A percentile compares a stretch with the other conserved stretches of the same genome.
phyloP scores from a whole-genome alignment of 2,329 filamentous ascomycete species.

The Amauroascus niger region DNA sequence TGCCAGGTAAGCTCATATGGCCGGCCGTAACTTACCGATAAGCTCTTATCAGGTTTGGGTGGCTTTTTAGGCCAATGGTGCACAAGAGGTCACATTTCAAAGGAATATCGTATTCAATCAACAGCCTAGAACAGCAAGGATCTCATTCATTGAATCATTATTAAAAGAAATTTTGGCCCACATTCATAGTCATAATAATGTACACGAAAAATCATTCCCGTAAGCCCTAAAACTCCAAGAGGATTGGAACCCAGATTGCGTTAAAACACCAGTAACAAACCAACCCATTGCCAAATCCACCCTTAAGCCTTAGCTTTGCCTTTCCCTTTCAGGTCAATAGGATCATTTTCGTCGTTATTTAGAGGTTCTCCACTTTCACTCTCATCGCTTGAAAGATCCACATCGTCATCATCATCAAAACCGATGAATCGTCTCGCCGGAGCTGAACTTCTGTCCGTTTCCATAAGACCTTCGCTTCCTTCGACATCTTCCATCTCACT shows the following conservation, averaged over 20 bases:
- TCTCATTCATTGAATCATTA: background rate
- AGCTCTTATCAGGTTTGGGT: background rate
- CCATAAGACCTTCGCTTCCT: constrained; percentile 24
- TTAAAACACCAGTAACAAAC: constrained; percentile 17
- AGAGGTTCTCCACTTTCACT: constrained; percentile 27
- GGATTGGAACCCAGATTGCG: background rate
- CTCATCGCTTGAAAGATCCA: constrained; percentile 38
- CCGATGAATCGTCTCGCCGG: constrained; percentile 35
- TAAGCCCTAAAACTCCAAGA: background rate
- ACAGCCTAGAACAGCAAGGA: too few species aligned
- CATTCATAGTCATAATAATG: background rate
- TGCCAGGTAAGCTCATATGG: background rate
- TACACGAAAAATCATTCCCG: background rate
- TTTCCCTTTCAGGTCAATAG: constrained; percentile 23
- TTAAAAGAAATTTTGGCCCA: background rate
- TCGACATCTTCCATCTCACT: constrained; percentile 30
- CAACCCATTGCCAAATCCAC: constrained; percentile 6
- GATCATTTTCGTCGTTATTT: constrained; percentile 12
- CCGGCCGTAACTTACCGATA: constrained; percentile 1
- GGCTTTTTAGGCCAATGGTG: background rate
- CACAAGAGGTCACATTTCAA: background rate
- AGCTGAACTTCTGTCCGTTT: constrained; percentile 19
- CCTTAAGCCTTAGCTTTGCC: constrained; percentile 28
- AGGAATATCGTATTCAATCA: too few species aligned
- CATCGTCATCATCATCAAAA: constrained; percentile 38